phyloP scores from a whole-genome alignment of 495 filamentous ascomycete species.

The Lasiosphaeris hirsuta region DNA sequence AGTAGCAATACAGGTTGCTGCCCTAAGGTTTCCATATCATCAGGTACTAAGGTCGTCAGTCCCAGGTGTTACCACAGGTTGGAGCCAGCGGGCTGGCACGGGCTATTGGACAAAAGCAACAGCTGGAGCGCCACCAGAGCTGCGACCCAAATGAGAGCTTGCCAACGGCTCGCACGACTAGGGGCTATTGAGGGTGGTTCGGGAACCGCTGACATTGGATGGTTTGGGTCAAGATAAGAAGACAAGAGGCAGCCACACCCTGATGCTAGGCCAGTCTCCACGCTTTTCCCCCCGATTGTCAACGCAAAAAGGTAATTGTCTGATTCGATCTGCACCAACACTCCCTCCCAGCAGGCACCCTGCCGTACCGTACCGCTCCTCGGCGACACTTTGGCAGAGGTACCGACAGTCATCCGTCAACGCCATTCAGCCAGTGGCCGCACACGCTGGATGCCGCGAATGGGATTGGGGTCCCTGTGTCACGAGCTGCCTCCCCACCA shows the following conservation, averaged over 20 bases:
- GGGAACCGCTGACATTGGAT: slow-evolving; percentile 16
- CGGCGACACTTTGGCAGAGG: slow-evolving; percentile 6
- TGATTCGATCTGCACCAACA: slow-evolving; percentile 1
- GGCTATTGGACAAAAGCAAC: neutral
- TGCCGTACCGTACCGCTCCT: slow-evolving; percentile 1
- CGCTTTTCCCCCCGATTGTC: slow-evolving; percentile 4
- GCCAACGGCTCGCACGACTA: neutral
- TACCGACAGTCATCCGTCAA: slow-evolving; percentile 3
- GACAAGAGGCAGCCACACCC: slow-evolving; percentile 9
- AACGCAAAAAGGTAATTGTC: neutral
- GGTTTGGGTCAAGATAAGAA: slow-evolving; percentile 17
- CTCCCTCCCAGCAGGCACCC: neutral
- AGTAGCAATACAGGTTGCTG: neutral
- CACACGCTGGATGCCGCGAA: slow-evolving; percentile 22
- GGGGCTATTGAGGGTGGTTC: neutral
- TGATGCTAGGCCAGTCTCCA: neutral
- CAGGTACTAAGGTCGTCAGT: too few species aligned
- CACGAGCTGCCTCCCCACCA: slow-evolving; percentile 26
- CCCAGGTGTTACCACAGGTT: too few species aligned
- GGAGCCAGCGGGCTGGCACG: too few species aligned
- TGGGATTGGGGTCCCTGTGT: slow-evolving; percentile 21
- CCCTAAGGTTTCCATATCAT: neutral
- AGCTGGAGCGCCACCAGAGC: slow-evolving; percentile 1
- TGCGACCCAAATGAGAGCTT: neutral
- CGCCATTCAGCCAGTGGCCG: slow-evolving; percentile 25